Conservation (phyloP, 2,329 filamentous ascomycete species). For the Fusarium burgessii region DNA sequence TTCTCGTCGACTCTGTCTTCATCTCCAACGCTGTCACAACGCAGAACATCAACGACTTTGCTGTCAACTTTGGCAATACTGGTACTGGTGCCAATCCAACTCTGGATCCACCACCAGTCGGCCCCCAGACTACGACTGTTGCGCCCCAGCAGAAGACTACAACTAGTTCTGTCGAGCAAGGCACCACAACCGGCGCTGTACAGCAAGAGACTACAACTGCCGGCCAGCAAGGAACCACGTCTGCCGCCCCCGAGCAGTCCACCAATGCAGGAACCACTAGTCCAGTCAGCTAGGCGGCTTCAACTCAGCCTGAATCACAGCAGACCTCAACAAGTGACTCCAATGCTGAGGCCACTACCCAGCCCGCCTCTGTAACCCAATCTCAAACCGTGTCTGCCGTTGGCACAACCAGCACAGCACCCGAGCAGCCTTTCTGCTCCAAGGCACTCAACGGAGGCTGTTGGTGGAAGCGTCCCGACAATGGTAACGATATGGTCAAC, state of each 20-base stretch:
- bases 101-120: not conserved
- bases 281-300: not conserved
- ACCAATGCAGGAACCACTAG: not conserved
- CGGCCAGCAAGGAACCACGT: not conserved
- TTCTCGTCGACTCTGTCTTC: constrained; percentile 6
- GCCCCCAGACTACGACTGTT: not conserved
- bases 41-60: not conserved
- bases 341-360: not conserved
- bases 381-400: rapidly evolving
- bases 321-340: not conserved
- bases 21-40: constrained; percentile 9
- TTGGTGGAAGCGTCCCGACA: constrained; percentile 11
- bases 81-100: constrained; percentile 13
- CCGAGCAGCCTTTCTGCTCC: not conserved
- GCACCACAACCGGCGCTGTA: too few relatives aligned
- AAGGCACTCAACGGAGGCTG: constrained; percentile 15
- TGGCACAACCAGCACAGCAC: not conserved
- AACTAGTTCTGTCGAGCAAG: too few relatives aligned
- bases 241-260: not conserved
- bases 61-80: constrained; percentile 2
- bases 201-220: not conserved
- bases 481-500: not conserved
- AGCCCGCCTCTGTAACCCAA: not conserved
- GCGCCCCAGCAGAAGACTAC: not conserved
- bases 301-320: not conserved